Conservation (phyloP, 164 flowering plant genomes). For the Umbilicus rupestris region DNA sequence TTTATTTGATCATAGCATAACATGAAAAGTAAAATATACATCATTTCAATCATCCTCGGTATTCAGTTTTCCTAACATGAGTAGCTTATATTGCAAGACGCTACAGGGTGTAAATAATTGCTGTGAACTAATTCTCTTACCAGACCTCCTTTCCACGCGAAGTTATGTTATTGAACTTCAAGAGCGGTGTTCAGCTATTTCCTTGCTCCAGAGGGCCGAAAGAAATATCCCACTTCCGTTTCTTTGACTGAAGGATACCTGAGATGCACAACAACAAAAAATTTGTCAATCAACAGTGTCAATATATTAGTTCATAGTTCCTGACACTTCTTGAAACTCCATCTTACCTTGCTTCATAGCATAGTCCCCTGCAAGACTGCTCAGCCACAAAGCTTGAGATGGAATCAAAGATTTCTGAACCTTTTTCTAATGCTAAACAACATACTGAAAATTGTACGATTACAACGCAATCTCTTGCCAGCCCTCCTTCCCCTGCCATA, state of each 20-base stretch:
- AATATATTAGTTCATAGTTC: not conserved
- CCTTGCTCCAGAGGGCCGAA: not conserved
- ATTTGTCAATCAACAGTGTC: not conserved
- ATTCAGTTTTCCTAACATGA: too few species aligned
- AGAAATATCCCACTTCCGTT: not conserved
- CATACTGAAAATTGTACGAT: not conserved
- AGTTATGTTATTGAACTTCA: not conserved
- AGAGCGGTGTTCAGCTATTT: not conserved
- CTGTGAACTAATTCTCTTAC: not conserved
- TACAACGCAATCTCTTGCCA: not conserved
- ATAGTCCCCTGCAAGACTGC: too few species aligned
- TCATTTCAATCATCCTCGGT: too few species aligned
- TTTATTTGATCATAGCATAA: too few species aligned
- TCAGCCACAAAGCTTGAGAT: not conserved
- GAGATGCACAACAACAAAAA: not conserved
- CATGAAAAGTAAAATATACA: too few species aligned
- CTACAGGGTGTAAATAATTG: not conserved
- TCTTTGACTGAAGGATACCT: not conserved
- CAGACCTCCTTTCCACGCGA: not conserved
- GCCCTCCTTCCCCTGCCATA: not conserved
- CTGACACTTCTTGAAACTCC: not conserved
- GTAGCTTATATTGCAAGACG: too few species aligned
- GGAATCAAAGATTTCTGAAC: not conserved
- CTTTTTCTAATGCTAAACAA: not conserved
- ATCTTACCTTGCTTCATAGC: not conserved